Evolutionary conservation across 2,329 filamentous ascomycete genomes (phyloP).

Genomic region (Metarhizium guizhouense): DNA sequence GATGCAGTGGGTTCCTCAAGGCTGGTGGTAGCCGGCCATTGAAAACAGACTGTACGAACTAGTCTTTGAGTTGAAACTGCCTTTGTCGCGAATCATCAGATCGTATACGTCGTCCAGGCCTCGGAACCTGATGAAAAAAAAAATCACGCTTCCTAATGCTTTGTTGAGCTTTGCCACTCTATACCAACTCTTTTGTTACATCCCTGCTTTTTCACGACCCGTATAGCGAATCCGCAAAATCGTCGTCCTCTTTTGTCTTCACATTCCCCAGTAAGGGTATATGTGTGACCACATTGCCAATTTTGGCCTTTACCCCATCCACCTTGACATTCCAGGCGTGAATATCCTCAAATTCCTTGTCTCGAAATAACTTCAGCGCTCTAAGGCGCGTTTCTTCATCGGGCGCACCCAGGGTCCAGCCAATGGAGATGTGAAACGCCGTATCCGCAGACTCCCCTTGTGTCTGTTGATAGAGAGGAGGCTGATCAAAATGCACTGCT

Average conservation of each 20-base stretch:
- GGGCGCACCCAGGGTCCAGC: conserved; percentile 62
- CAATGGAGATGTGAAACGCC: conserved; percentile 82
- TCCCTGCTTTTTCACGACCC: not conserved
- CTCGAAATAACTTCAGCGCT: conserved; percentile 16
- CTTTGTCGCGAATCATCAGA: too few relatives aligned
- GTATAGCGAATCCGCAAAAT: not conserved
- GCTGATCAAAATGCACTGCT: conserved; percentile 53
- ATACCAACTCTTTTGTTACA: not conserved
- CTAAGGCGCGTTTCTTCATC: conserved; percentile 25
- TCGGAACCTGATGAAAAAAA: too few relatives aligned
- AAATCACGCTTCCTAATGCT: too few relatives aligned
- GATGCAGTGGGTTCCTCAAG: too few relatives aligned
- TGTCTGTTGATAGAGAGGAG: conserved; percentile 53
- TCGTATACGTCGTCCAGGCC: too few relatives aligned
- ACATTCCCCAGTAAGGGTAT: conserved; percentile 25
- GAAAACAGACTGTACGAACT: not conserved
- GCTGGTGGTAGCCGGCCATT: too few relatives aligned
- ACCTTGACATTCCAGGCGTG: conserved; percentile 42
- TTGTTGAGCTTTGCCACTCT: too few relatives aligned
- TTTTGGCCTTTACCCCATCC: conserved; percentile 60
- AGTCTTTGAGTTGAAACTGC: not conserved
- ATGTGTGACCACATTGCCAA: conserved; percentile 59
- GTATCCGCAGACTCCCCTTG: conserved; percentile 14
- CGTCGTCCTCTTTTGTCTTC: not conserved
- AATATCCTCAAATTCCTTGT: conserved; percentile 20